These are phyloP conservation scores for Phytophthora fragariae DNA, from an alignment of 352 stramenopile species.

Conservation along the genomic window DNA sequence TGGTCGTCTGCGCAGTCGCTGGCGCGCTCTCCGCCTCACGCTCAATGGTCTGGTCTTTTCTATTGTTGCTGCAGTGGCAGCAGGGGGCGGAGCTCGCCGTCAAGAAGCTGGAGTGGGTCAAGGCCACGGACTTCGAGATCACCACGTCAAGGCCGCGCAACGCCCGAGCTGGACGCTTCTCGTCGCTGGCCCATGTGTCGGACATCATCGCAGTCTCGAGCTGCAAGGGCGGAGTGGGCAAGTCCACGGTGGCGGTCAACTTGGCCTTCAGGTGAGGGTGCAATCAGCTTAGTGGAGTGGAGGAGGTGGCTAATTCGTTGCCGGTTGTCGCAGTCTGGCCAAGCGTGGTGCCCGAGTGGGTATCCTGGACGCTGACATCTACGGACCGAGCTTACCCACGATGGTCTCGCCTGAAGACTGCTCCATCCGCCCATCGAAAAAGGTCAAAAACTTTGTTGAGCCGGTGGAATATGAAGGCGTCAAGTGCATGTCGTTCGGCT, in stretches of 20 bases:
- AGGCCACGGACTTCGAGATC: constrained; percentile 70
- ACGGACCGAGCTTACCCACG: constrained; percentile 98
- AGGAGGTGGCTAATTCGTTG: neutral
- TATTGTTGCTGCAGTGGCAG: constrained; percentile 61
- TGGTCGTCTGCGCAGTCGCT: neutral
- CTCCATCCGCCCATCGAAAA: constrained; percentile 74
- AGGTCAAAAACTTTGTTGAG: constrained; percentile 78
- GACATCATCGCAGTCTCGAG: constrained; percentile 93
- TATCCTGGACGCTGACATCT: constrained; percentile 99
- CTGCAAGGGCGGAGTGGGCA: constrained; percentile 98
- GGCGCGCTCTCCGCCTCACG: neutral
- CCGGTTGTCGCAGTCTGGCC: constrained; percentile 58
- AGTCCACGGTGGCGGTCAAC: constrained; percentile 99
- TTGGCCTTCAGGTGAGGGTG: constrained; percentile 91
- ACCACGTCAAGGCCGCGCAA: constrained; percentile 70
- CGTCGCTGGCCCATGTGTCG: constrained; percentile 78
- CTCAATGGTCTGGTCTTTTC: neutral
- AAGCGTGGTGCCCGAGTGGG: constrained; percentile 94
- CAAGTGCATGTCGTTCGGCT: constrained; percentile 94
- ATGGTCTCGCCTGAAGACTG: constrained; percentile 90
- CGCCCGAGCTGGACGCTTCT: constrained; percentile 74
- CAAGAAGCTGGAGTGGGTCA: constrained; percentile 77
- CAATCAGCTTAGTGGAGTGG: neutral
- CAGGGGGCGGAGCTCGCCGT: constrained; percentile 59
- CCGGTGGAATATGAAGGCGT: constrained; percentile 90